These are phyloP conservation scores for Clonostachys byssicola DNA, from an alignment of 2,329 filamentous ascomycete species.

Conservation along the genomic window DNA sequence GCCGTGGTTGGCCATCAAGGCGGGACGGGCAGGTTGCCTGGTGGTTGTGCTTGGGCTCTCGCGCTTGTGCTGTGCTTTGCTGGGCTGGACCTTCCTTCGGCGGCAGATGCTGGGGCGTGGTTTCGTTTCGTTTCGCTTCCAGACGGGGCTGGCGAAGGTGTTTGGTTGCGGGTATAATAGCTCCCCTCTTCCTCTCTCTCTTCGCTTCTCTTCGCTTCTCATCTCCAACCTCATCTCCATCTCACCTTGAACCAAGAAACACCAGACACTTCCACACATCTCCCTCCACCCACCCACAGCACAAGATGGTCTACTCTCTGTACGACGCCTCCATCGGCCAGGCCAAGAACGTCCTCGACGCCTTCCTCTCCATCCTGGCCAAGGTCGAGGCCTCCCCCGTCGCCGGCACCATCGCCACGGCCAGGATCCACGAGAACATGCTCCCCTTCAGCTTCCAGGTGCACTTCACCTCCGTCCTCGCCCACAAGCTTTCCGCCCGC, in stretches of 20 bases:
- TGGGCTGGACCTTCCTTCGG: too few species aligned
- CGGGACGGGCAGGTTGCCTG: too few species aligned
- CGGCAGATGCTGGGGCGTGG: too few species aligned
- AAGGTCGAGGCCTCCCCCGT: slow-evolving; percentile 26
- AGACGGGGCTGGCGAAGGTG: too few species aligned
- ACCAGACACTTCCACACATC: neutral
- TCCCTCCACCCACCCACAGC: neutral
- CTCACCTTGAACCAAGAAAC: neutral
- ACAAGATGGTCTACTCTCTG: slow-evolving; percentile 20
- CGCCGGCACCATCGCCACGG: slow-evolving; percentile 19
- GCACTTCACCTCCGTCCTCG: slow-evolving; percentile 17
- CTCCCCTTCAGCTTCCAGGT: slow-evolving; percentile 35
- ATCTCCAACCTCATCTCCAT: too few species aligned
- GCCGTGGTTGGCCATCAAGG: too few species aligned
- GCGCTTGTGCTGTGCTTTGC: too few species aligned
- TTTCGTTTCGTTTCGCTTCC: too few species aligned
- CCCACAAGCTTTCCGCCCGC: slow-evolving; percentile 24
- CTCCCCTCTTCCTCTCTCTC: too few species aligned
- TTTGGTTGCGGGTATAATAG: too few species aligned
- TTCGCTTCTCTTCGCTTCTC: too few species aligned
- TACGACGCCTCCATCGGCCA: slow-evolving; percentile 31
- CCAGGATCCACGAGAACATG: slow-evolving; percentile 35
- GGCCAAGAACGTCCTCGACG: slow-evolving; percentile 20
- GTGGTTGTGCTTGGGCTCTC: too few species aligned
- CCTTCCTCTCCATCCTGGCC: slow-evolving; percentile 25